Evolutionary conservation across 116 monocot genomes (phyloP).

Genomic region (Papilionanthe hybrid): DNA sequence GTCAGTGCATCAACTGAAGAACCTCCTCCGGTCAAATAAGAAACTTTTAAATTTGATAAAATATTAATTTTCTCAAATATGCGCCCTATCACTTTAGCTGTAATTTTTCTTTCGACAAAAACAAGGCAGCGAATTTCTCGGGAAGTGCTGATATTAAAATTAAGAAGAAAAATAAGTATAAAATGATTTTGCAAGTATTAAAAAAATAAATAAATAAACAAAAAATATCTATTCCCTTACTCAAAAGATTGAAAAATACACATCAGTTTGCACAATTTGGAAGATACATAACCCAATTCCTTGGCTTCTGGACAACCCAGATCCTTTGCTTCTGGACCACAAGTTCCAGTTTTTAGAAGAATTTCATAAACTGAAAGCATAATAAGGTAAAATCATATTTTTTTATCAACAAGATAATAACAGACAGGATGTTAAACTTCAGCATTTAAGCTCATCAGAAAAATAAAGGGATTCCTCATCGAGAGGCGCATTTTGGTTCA

Average conservation of each 20-base stretch:
- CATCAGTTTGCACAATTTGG: constrained; percentile 70
- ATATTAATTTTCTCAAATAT: constrained; percentile 43
- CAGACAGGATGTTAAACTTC: not conserved
- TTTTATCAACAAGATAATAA: not conserved
- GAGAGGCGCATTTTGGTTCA: not conserved
- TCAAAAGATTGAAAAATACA: constrained; percentile 53
- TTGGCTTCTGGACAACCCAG: constrained; percentile 34
- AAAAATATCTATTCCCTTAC: constrained; percentile 29
- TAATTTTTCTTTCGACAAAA: constrained; percentile 84
- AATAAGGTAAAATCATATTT: not conserved
- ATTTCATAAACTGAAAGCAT: constrained; percentile 42
- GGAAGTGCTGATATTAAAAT: constrained; percentile 30
- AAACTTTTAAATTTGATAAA: constrained; percentile 62
- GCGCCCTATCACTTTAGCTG: constrained; percentile 58
- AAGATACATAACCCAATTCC: constrained; percentile 56
- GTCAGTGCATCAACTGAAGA: constrained; percentile 60
- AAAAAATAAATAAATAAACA: not conserved
- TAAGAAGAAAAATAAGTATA: not conserved
- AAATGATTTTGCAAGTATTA: not conserved
- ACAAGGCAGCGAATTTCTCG: constrained; percentile 66
- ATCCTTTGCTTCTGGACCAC: constrained; percentile 29
- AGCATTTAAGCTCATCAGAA: not conserved
- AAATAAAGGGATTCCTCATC: not conserved
- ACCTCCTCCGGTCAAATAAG: constrained; percentile 83
- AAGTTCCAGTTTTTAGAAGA: constrained; percentile 37